A percentile compares a stretch with the other conserved stretches of the same genome.
Conservation (phyloP, 148 eudicot genomes). For the Rhododendron griersonianum region DNA sequence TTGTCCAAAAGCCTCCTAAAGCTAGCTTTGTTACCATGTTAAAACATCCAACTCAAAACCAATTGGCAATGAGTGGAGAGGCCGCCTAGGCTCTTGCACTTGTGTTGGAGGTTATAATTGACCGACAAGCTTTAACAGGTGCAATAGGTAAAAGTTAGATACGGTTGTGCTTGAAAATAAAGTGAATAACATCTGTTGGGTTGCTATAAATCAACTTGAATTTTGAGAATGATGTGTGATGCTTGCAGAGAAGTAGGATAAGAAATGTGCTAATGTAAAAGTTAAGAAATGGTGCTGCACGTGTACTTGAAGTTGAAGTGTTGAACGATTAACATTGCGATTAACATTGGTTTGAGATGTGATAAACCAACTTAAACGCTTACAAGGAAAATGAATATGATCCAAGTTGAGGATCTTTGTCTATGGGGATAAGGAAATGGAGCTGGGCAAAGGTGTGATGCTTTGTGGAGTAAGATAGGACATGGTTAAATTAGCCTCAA, state of each 20-base stretch:
- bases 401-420: not conserved
- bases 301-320: not conserved
- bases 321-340: too few relatives aligned
- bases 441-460: not conserved
- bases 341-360: not conserved
- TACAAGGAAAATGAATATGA: not conserved
- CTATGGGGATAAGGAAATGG: not conserved
- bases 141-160: not conserved
- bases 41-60: not conserved
- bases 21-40: not conserved
- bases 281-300: not conserved
- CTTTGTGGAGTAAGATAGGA: not conserved
- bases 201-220: not conserved
- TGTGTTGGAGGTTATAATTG: not conserved
- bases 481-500: not conserved
- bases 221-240: not conserved
- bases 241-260: not conserved
- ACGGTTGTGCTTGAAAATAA: not conserved
- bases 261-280: not conserved
- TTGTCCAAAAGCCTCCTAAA: not conserved
- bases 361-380: not conserved
- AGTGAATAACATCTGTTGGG: not conserved
- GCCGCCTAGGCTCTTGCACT: not conserved
- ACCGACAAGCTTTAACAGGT: not conserved
- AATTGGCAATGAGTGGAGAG: not conserved